Conservation (phyloP, 1,139 yeast species). For the Geotrichum siamense region DNA sequence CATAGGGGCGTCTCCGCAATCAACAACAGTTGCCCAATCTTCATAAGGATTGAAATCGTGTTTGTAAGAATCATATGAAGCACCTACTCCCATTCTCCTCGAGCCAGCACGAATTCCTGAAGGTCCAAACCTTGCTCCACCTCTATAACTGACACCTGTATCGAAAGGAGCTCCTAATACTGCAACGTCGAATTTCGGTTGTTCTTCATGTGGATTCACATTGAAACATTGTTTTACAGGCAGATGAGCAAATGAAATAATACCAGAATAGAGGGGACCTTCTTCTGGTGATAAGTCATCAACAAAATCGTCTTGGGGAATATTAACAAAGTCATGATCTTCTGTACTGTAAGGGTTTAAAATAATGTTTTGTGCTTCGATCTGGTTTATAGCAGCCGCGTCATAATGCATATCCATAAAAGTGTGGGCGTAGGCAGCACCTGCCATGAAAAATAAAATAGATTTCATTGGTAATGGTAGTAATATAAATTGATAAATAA, state of each 20-base stretch:
- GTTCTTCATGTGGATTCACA: slow-evolving; percentile 34
- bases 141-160: slow-evolving; percentile 64
- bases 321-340: slow-evolving; percentile 5
- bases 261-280: slow-evolving; percentile 36
- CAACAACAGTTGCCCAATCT: slow-evolving; percentile 50
- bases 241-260: slow-evolving; percentile 68
- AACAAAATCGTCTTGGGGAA: slow-evolving; percentile 18
- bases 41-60: slow-evolving; percentile 58
- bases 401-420: slow-evolving; percentile 5
- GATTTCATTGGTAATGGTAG: too few relatives aligned
- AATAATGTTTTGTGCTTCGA: slow-evolving; percentile 3
- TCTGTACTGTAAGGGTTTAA: neutral
- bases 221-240: slow-evolving; percentile 52
- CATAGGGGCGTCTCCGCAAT: slow-evolving; percentile 76
- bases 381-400: neutral
- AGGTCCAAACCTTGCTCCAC: slow-evolving; percentile 79
- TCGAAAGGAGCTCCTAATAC: slow-evolving; percentile 73
- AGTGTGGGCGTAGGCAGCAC: slow-evolving; percentile 2
- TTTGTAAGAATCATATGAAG: slow-evolving; percentile 43
- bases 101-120: slow-evolving; percentile 66
- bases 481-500: too few relatives aligned
- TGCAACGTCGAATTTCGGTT: slow-evolving; percentile 51
- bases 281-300: slow-evolving; percentile 13
- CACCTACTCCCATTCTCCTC: slow-evolving; percentile 40
- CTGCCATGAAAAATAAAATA: neutral